These are phyloP conservation scores for Macrophomina phaseolina DNA, from an alignment of 2,329 filamentous ascomycete genomes.

Conservation along the genomic window DNA sequence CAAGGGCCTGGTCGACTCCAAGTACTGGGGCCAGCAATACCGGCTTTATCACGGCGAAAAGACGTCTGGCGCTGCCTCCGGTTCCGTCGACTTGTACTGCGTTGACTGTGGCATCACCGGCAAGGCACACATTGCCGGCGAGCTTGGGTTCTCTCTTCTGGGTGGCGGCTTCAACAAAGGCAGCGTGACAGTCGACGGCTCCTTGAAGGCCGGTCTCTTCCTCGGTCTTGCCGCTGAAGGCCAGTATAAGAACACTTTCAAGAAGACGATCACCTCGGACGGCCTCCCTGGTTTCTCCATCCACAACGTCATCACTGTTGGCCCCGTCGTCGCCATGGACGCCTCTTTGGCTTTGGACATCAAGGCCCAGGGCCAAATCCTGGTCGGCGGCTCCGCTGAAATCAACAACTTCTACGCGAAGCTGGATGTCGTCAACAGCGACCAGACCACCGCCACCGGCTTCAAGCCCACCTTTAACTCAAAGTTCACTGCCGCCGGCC, in stretches of 20 bases:
- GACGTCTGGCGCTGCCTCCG: not conserved
- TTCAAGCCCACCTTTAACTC: conserved; percentile 5
- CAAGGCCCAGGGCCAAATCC: conserved; percentile 11
- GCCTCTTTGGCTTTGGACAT: not conserved
- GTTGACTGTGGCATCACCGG: conserved; percentile 6
- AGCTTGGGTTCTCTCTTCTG: conserved; percentile 3
- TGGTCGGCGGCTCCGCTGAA: not conserved
- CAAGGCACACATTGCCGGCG: conserved; percentile 5
- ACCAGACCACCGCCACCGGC: not conserved
- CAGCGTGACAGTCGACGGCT: conserved; percentile 1
- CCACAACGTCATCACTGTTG: conserved; percentile 16
- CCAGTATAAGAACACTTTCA: conserved; percentile 8
- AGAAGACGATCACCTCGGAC: not conserved
- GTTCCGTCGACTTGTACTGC: conserved; percentile 5
- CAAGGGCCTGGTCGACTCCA: conserved; percentile 9
- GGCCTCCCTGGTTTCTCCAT: conserved; percentile 9
- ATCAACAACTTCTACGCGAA: conserved; percentile 7
- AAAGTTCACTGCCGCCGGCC: conserved; percentile 1
- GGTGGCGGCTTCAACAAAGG: conserved; percentile 5
- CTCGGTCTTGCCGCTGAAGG: not conserved
- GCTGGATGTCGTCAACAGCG: conserved; percentile 3
- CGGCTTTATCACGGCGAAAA: not conserved
- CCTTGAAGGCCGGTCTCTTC: not conserved
- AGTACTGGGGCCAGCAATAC: conserved; percentile 14
- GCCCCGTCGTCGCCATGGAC: conserved; percentile 13